Conservation (phyloP, 768 basidiomycete species). For the Tylopilus cervinicoccineus region DNA sequence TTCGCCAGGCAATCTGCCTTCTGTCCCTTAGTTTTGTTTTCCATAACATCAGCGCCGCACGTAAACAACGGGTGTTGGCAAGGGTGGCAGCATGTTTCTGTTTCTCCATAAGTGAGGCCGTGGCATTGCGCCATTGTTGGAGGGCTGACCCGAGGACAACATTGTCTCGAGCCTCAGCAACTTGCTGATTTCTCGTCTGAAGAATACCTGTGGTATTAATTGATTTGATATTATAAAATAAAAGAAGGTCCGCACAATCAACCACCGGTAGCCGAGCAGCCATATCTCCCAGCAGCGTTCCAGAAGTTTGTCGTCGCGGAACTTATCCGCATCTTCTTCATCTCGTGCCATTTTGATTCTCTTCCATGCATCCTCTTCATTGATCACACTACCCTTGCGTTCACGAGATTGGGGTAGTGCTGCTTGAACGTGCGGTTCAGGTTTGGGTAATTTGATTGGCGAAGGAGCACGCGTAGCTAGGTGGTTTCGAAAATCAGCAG, state of each 20-base stretch:
- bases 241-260: conserved; percentile 49
- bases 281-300: conserved; percentile 76
- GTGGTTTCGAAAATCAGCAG: conserved; percentile 11
- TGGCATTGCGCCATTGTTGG: conserved; percentile 55
- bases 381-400: conserved; percentile 48
- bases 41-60: conserved; percentile 49
- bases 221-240: conserved; percentile 13
- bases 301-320: conserved; percentile 56
- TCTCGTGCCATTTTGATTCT: conserved; percentile 68
- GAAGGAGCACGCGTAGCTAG: conserved; percentile 20
- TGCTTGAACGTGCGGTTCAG: conserved; percentile 16
- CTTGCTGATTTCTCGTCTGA: conserved; percentile 70
- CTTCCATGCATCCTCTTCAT: conserved; percentile 76
- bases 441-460: conserved; percentile 30
- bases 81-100: conserved; percentile 41
- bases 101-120: conserved; percentile 35
- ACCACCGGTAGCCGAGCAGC: conserved; percentile 68
- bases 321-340: conserved; percentile 67
- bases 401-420: conserved; percentile 29
- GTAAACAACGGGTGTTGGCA: conserved; percentile 44
- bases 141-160: conserved; percentile 57
- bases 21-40: conserved; percentile 48
- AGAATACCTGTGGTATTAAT: conserved; percentile 7
- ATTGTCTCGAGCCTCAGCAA: conserved; percentile 63
- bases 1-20: conserved; percentile 56